These are phyloP conservation scores for Volutella citrinella DNA, from an alignment of 2,329 filamentous ascomycete genomes.

Conservation along the genomic window DNA sequence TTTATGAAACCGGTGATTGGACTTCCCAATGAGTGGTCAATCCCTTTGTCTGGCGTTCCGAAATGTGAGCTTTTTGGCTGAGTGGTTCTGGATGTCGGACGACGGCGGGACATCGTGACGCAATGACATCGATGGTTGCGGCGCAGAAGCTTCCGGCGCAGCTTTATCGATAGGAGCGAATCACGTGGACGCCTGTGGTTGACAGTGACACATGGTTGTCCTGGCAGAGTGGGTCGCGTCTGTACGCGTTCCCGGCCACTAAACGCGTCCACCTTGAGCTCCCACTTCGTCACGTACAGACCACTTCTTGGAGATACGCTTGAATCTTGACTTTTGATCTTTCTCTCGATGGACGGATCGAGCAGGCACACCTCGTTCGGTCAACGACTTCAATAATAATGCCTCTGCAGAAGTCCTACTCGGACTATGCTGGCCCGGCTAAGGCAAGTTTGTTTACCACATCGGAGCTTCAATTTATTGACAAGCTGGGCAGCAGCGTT, in stretches of 20 bases:
- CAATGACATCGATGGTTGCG: conserved; percentile 21
- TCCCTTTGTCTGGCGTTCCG: too few species aligned
- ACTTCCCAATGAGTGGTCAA: too few species aligned
- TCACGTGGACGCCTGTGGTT: conserved; percentile 5
- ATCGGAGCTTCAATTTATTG: conserved; percentile 3
- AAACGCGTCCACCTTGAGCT: conserved; percentile 22
- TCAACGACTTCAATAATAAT: conserved; percentile 28
- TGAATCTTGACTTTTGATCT: too few species aligned
- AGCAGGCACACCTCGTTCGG: too few species aligned
- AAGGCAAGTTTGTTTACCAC: conserved; percentile 26
- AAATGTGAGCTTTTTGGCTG: too few species aligned
- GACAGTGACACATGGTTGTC: conserved; percentile 9
- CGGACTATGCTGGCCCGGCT: conserved; percentile 30
- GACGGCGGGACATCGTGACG: conserved; percentile 23
- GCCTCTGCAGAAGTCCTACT: conserved; percentile 42
- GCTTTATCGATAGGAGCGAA: conserved; percentile 27
- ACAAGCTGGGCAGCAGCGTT: conserved; percentile 31
- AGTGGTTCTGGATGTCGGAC: conserved; percentile 14
- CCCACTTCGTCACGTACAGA: conserved; percentile 9
- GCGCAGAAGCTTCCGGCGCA: conserved; percentile 8
- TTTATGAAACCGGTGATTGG: too few species aligned
- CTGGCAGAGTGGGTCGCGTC: conserved; percentile 17
- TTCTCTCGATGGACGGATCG: too few species aligned
- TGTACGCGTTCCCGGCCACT: conserved; percentile 23
- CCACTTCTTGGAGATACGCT: conserved; percentile 9